Conservation (phyloP, 2,329 filamentous ascomycete species). For the Cladosporium sp. region DNA sequence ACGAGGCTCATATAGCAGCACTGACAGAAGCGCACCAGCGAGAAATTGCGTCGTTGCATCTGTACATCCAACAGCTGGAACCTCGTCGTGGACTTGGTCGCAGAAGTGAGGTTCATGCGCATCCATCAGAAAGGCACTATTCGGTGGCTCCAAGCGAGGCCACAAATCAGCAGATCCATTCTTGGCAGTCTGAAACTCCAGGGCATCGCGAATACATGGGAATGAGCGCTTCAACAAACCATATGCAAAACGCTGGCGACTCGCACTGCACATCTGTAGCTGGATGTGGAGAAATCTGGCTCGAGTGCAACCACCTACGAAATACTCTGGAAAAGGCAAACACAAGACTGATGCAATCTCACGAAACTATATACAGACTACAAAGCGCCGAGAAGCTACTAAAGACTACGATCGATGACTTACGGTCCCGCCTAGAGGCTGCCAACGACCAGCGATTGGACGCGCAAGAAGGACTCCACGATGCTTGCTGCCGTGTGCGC, state of each 20-base stretch:
- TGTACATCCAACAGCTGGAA: slow-evolving; percentile 43
- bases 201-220: background rate
- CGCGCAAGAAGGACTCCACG: slow-evolving; percentile 34
- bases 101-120: background rate
- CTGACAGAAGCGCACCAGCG: slow-evolving; percentile 41
- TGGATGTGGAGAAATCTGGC: slow-evolving; percentile 37
- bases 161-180: background rate
- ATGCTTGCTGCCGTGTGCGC: slow-evolving; percentile 39
- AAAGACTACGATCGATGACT: slow-evolving; percentile 40
- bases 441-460: slow-evolving; percentile 46
- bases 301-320: slow-evolving; percentile 41
- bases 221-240: background rate
- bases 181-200: background rate
- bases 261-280: slow-evolving; percentile 18
- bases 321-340: slow-evolving; percentile 39
- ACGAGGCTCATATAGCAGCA: slow-evolving; percentile 42
- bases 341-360: slow-evolving; percentile 42
- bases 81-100: slow-evolving; percentile 9
- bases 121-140: background rate
- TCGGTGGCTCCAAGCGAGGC: background rate
- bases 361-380: slow-evolving; percentile 41
- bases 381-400: slow-evolving; percentile 40
- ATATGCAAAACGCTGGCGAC: background rate
- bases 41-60: slow-evolving; percentile 41
- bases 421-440: slow-evolving; percentile 42